Conservation (phyloP, 805 yeast species). For the Teunomyces tritomae region DNA sequence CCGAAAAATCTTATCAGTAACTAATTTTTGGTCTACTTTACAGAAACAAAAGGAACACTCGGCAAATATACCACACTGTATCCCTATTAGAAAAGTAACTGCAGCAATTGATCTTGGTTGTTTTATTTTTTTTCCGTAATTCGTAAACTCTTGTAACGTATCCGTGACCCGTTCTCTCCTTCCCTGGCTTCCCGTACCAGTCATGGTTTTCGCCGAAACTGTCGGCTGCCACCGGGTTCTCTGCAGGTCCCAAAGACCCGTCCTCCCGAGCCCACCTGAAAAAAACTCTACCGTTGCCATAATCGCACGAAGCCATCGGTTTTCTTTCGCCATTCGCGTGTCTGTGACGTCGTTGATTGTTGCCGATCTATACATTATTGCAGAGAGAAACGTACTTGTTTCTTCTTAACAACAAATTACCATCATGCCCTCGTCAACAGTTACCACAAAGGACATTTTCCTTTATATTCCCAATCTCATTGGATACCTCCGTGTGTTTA, state of each 20-base stretch:
- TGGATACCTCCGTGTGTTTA: slow-evolving; percentile 80
- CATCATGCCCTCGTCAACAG: slow-evolving; percentile 3
- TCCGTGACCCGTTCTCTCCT: too few species aligned
- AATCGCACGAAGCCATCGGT: neutral
- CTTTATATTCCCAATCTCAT: slow-evolving; percentile 87
- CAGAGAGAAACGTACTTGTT: neutral
- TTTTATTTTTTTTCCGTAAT: too few species aligned
- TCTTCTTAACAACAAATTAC: neutral
- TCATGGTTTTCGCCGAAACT: slow-evolving; percentile 2
- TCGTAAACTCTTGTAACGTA: too few species aligned
- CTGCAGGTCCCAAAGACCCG: slow-evolving; percentile 1
- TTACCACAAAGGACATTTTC: slow-evolving; percentile 55
- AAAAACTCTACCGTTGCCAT: slow-evolving; percentile 1
- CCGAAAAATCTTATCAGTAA: too few species aligned
- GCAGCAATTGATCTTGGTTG: too few species aligned
- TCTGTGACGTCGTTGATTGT: slow-evolving; percentile 3
- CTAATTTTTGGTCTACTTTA: too few species aligned
- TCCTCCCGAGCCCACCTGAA: neutral
- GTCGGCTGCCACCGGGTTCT: slow-evolving; percentile 2
- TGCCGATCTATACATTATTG: neutral
- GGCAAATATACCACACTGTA: too few species aligned
- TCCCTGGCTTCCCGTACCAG: neutral
- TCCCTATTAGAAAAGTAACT: too few species aligned
- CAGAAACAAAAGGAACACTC: too few species aligned
- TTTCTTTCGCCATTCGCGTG: slow-evolving; percentile 4